Percentiles rank a stretch among this genome's conserved stretches.
These are phyloP conservation scores for Aureobasidium sp. DNA, from an alignment of 2,329 filamentous ascomycete species.

Conservation along the genomic window DNA sequence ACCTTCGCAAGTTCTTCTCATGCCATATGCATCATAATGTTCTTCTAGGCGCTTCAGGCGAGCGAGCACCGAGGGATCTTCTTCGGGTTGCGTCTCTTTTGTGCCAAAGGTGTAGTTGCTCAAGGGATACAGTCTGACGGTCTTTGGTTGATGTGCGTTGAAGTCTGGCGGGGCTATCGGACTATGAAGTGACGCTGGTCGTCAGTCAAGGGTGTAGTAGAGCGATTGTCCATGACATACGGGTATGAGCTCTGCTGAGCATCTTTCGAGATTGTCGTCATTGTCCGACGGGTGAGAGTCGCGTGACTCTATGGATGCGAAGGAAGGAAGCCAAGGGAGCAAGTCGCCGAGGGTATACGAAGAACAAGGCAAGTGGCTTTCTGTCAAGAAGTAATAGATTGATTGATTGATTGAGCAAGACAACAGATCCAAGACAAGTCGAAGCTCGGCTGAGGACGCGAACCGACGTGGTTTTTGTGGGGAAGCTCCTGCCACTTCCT, in stretches of 20 bases:
- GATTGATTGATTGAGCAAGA: not conserved
- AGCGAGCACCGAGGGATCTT: constrained; percentile 95
- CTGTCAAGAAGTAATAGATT: not conserved
- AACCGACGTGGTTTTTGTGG: constrained; percentile 5
- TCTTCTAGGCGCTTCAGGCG: constrained; percentile 95
- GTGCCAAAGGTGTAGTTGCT: constrained; percentile 99
- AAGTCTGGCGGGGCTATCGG: constrained; percentile 81
- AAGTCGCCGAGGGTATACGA: too few relatives aligned
- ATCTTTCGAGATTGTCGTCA: constrained; percentile 87
- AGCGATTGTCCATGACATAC: constrained; percentile 40
- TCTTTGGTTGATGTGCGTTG: constrained; percentile 88
- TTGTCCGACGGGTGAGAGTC: constrained; percentile 40
- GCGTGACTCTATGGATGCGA: not conserved
- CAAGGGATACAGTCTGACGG: constrained; percentile 92
- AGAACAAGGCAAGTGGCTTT: not conserved
- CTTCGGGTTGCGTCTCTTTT: constrained; percentile 98
- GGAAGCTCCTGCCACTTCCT: constrained; percentile 7
- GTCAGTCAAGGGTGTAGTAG: not conserved
- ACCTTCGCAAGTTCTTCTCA: constrained; percentile 97
- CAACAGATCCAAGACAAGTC: not conserved
- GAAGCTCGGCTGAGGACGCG: constrained; percentile 1
- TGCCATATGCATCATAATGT: constrained; percentile 91
- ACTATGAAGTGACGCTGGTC: constrained; percentile 37
- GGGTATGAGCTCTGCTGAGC: constrained; percentile 81
- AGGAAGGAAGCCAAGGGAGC: not conserved